Conservation (phyloP, 2,329 filamentous ascomycete species). For the Colletotrichum sp. region DNA sequence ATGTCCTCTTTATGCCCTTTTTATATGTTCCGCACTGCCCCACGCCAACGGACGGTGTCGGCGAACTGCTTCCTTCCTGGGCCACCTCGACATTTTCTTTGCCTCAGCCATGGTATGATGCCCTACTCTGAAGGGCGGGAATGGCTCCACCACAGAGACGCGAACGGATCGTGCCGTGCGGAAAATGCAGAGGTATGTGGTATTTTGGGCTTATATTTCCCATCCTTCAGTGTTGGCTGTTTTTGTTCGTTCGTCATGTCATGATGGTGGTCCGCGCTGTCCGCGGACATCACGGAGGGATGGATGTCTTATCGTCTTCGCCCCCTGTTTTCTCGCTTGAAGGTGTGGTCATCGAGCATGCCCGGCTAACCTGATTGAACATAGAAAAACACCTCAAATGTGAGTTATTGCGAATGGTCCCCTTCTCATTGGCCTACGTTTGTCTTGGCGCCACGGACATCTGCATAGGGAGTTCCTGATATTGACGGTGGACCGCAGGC, state of each 20-base stretch:
- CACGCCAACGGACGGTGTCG: background rate
- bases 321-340: background rate
- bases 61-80: conserved; percentile 1
- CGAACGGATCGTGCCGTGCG: background rate
- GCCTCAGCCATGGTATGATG: background rate
- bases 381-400: conserved; percentile 2
- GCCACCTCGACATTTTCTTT: background rate
- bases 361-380: background rate
- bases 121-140: background rate
- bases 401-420: background rate
- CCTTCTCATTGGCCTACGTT: background rate
- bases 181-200: background rate
- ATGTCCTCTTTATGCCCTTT: background rate
- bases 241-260: fast-evolving
- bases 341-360: background rate
- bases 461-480: background rate
- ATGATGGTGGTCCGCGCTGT: background rate
- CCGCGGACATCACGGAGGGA: background rate
- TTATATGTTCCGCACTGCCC: background rate
- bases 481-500: background rate
- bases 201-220: background rate
- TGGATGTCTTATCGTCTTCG: background rate
- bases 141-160: conserved; percentile 7
- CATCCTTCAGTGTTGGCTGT: background rate
- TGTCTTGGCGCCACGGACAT: background rate